A percentile compares a stretch with the other conserved stretches of the same genome.
Evolutionary conservation across 805 yeast species (phyloP).

Genomic region (Candida tibetensis): DNA sequence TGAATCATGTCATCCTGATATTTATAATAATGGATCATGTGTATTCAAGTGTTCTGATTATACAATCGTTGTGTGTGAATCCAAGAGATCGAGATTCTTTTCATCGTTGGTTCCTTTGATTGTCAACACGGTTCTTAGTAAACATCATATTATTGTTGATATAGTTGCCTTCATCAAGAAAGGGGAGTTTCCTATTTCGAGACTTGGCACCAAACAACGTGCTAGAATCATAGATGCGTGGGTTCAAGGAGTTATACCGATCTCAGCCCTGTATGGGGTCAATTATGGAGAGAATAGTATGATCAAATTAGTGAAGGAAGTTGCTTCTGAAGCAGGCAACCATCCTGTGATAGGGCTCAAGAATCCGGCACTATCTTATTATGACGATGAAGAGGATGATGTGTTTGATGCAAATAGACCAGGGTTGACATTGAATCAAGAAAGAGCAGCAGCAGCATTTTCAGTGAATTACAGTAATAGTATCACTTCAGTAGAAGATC

Average conservation of each 20-base stretch:
- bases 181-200: conserved; percentile 62
- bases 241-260: conserved; percentile 46
- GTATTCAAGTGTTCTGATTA: conserved; percentile 81
- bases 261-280: conserved; percentile 43
- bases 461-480: neutral
- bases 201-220: conserved; percentile 76
- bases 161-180: conserved; percentile 74
- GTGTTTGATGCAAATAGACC: conserved; percentile 31
- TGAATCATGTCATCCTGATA: conserved; percentile 50
- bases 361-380: conserved; percentile 43
- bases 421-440: conserved; percentile 29
- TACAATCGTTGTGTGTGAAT: conserved; percentile 71
- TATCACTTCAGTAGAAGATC: neutral
- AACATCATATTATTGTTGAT: conserved; percentile 80
- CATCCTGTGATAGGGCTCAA: conserved; percentile 39
- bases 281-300: conserved; percentile 68
- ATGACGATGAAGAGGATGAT: conserved; percentile 29
- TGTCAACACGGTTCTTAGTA: conserved; percentile 72
- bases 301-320: conserved; percentile 56
- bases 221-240: conserved; percentile 58
- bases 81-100: conserved; percentile 46
- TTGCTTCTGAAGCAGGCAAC: conserved; percentile 41
- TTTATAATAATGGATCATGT: conserved; percentile 57
- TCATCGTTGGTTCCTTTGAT: conserved; percentile 82
- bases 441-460: conserved; percentile 2